Base-by-base conservation (phyloP, 148 eudicot genomes). In the Fagopyrum tataricum region DNA sequence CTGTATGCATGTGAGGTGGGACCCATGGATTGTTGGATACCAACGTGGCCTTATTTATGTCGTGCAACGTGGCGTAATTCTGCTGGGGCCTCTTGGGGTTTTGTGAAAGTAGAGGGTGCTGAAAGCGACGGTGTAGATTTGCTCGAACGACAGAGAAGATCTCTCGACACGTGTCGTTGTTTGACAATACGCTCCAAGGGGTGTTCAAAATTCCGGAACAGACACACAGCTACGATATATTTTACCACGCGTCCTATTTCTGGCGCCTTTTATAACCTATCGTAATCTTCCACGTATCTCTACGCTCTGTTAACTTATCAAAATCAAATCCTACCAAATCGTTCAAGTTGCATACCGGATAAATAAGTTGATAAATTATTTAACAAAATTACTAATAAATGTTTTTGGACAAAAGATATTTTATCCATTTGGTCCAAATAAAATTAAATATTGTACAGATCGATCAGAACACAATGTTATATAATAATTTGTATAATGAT, bases 51-150 rank as follows among this genome's bases (percentile, higher is more conserved):
- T 6, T n/a, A 3, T 24, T 58, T 7, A 7, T 58, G 12, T 7
- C 24, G 4, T 9, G 64, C 64, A 0, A 58, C 64, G 37, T 58
- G 64, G 20, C 64, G 37, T 10, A 2, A 2, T 58, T 24, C 64
- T 7, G 64, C 39, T 58, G 64, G 64, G 64, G 39, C 64, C 64
- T 9, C 64, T 24, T 58, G 37, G 64, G 64, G 0, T 10, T 5
- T 58, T 58, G 64, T 58, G 64, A 58, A 24, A 58, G 64, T 10
- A 23, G 37, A 13, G 37, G 59, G 59, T 23, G 39, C 14, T 58
- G 64, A 58, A 58, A 58, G 64, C 64, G 64, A 58, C 64, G 37
- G 64, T 58, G 64, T 3, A 58, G 64, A 21, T 58, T 21, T 37
- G 37, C 37, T 56, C 11, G 62, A 4, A 9, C 3, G 11, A 56